Percentiles rank a stretch among this genome's conserved stretches.
phyloP scores from a whole-genome alignment of 2,329 filamentous ascomycete species.

The Pleomassaria siparia region DNA sequence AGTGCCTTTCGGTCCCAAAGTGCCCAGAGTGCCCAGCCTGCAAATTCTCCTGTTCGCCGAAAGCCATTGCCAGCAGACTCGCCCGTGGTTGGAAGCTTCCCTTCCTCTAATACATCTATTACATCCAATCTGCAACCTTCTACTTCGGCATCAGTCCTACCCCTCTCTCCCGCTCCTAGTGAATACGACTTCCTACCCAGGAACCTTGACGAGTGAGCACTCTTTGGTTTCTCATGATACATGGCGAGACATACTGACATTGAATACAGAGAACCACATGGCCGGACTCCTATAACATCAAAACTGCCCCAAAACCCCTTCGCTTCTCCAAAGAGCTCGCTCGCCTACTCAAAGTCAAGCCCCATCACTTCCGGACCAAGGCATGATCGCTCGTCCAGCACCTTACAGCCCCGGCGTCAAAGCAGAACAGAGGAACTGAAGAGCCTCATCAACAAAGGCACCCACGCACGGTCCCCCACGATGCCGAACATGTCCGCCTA shows the following conservation, averaged over 20 bases:
- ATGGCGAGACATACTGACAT: slow-evolving; percentile 17
- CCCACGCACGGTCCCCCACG: slow-evolving; percentile 39
- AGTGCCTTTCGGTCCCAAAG: slow-evolving; percentile 47
- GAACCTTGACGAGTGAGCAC: slow-evolving; percentile 43
- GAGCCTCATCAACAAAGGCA: slow-evolving; percentile 17
- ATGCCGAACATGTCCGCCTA: slow-evolving; percentile 44
- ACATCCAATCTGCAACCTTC: slow-evolving; percentile 21
- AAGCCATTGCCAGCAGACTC: slow-evolving; percentile 58
- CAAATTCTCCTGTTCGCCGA: slow-evolving; percentile 49
- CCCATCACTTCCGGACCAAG: slow-evolving; percentile 18
- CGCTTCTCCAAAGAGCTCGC: slow-evolving; percentile 23
- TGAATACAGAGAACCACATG: slow-evolving; percentile 38
- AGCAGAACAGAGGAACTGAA: slow-evolving; percentile 30
- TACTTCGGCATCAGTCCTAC: slow-evolving; percentile 34
- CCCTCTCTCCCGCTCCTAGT: slow-evolving; percentile 35
- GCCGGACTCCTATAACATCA: slow-evolving; percentile 30
- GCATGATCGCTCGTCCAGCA: slow-evolving; percentile 42
- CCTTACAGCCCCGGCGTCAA: slow-evolving; percentile 29
- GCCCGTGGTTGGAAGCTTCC: slow-evolving; percentile 49
- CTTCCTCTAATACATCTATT: slow-evolving; percentile 33
- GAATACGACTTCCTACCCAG: slow-evolving; percentile 38
- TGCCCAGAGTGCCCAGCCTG: slow-evolving; percentile 45
- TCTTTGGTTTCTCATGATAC: slow-evolving; percentile 2
- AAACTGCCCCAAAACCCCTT: slow-evolving; percentile 28
- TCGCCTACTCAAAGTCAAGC: slow-evolving; percentile 9